Evolutionary conservation across 1,284 basidiomycete species (phyloP), one percentile per base, ranked within the genome.

Genomic region (Pterula multifida): DNA sequence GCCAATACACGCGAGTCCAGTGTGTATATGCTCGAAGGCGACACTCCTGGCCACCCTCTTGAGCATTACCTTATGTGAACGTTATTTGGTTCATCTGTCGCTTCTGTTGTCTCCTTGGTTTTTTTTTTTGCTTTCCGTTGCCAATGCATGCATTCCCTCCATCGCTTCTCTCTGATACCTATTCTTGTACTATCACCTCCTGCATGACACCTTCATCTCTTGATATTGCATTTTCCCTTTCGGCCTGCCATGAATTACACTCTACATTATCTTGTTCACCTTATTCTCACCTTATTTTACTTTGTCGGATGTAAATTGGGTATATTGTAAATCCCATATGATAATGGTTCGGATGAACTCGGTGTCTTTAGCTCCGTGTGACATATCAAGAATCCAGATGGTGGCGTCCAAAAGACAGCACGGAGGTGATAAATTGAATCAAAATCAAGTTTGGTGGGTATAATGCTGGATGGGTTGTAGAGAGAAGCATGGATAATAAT

Each of bases 11-110:
- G 52, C 69, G 72, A 49, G 58, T 81, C 51, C 72, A 79, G 60
- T 72, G 70, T 54, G 73, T 83, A 3, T 78, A 78, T 56, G 82
- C 78, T 47, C 71, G 73, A 52, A 78, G 72, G 63, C 73, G 63
- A 59, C 64, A 32, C 6, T 6, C 15, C 28, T 6, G 15, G 6
- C 28, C 28, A 32, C 6, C 6, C 28, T 15, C 15, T 32, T 32
- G 28, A 32, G 15, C 6, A n/a, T n/a, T n/a, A n/a, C 6, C 28
- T 32, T 32, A 32, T 32, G 6, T 15, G 28, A 32, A 32, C 15
- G 15, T 15, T 32, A 32, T 32, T 32, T 15, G 15, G 15, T 32
- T 32, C 28, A 6, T 32, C 15, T 15, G 15, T 32, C 15, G 6
- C 6, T 32, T 32, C 28, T 32, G 15, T 32, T 32, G n/a, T n/a